These are phyloP conservation scores for Pharus latifolius DNA, from an alignment of 176 grass and related monocot genomes.

Conservation along the genomic window DNA sequence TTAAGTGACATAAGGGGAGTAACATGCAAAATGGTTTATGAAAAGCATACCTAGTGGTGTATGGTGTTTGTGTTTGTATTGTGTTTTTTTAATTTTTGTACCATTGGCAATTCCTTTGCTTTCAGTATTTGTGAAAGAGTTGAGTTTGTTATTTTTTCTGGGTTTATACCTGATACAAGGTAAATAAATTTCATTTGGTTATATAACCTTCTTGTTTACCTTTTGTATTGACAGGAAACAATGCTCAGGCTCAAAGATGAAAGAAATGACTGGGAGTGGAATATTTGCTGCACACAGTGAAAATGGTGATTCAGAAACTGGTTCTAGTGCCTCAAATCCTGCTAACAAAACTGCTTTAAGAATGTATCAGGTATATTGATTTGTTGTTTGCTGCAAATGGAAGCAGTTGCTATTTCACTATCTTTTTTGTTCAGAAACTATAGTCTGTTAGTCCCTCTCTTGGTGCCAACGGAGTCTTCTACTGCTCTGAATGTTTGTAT, in stretches of 20 bases:
- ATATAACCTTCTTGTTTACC: not conserved
- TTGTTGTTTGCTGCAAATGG: not conserved
- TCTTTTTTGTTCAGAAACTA: not conserved
- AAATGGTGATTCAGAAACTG: conserved; percentile 20
- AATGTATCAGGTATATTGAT: conserved; percentile 43
- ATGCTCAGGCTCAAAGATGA: conserved; percentile 49
- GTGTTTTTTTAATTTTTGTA: not conserved
- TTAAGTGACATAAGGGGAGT: not conserved
- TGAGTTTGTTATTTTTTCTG: not conserved
- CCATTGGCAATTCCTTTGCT: not conserved
- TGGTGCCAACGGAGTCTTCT: not conserved
- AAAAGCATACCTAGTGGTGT: not conserved
- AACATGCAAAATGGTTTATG: not conserved
- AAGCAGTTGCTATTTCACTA: not conserved
- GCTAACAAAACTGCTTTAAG: conserved; percentile 25
- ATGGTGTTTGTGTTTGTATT: not conserved
- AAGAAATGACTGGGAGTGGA: conserved; percentile 53
- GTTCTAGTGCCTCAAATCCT: conserved; percentile 13
- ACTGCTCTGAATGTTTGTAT: not conserved
- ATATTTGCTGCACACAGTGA: conserved; percentile 32
- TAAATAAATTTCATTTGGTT: not conserved
- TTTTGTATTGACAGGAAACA: conserved; percentile 24
- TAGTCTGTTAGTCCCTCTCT: not conserved
- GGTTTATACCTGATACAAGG: not conserved
- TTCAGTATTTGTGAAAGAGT: not conserved